A percentile compares a stretch with the other conserved stretches of the same genome.
These are phyloP conservation scores for Hydrangea macrophylla DNA, from an alignment of 148 eudicot genomes.

Conservation along the genomic window DNA sequence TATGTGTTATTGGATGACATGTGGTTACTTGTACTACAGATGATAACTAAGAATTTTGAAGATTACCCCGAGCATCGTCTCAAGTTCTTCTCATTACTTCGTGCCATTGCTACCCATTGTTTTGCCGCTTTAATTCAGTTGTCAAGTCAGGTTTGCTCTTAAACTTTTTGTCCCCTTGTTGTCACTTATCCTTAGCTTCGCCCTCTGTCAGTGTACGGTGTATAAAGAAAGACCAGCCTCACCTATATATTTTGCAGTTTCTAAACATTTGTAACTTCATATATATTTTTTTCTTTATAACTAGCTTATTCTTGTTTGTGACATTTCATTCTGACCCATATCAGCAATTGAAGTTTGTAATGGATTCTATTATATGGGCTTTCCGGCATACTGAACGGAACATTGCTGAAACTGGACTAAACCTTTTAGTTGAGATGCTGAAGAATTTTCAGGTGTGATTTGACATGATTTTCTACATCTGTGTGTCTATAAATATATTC, in stretches of 20 bases:
- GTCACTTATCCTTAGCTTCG: not conserved
- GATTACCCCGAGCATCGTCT: slow-evolving; percentile 99
- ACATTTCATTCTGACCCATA: not conserved
- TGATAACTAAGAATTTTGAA: slow-evolving; percentile 98
- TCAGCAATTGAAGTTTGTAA: slow-evolving; percentile 96
- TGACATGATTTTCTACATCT: not conserved
- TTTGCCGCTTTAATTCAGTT: slow-evolving; percentile 81
- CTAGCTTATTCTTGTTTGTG: not conserved
- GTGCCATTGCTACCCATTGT: slow-evolving; percentile 95
- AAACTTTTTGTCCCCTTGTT: not conserved
- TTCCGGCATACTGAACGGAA: slow-evolving; percentile 98
- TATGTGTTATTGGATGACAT: slow-evolving; percentile 15
- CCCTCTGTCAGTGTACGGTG: not conserved
- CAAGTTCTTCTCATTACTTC: slow-evolving; percentile 90
- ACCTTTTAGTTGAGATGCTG: slow-evolving; percentile 86
- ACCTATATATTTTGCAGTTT: not conserved
- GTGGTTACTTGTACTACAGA: slow-evolving; percentile 37
- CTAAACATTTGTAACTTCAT: not conserved
- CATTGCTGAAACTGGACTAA: slow-evolving; percentile 97
- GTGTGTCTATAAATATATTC: not conserved
- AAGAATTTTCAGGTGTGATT: slow-evolving; percentile 85
- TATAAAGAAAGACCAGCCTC: not conserved
- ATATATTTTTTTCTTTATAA: not conserved
- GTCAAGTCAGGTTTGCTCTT: slow-evolving; percentile 67
- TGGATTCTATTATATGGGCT: slow-evolving; percentile 99